Evolutionary conservation across 805 yeast genomes (phyloP).

Genomic region (Saccharomyces eubayanus): DNA sequence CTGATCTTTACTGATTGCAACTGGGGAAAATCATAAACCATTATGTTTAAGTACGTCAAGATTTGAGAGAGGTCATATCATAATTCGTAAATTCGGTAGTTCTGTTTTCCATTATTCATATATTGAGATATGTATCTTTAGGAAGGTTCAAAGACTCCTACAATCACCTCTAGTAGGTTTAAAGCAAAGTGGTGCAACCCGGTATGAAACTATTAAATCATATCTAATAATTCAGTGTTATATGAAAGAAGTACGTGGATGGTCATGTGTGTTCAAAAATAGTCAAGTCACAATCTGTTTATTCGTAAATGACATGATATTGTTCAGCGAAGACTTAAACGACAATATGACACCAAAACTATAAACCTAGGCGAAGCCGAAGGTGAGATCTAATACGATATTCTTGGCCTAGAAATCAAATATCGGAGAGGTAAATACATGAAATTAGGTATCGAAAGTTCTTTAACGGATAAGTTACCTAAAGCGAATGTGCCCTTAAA

Average conservation of each 20-base stretch:
- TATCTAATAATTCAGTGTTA: neutral
- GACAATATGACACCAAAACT: slow-evolving; percentile 9
- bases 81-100: too few relatives aligned
- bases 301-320: slow-evolving; percentile 13
- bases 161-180: neutral
- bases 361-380: slow-evolving; percentile 6
- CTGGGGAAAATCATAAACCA: too few relatives aligned
- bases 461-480: slow-evolving; percentile 4
- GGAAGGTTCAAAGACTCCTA: too few relatives aligned
- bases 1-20: too few relatives aligned
- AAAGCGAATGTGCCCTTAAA: slow-evolving; percentile 2
- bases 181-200: slow-evolving; percentile 1
- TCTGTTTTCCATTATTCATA: too few relatives aligned
- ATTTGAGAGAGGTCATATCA: too few relatives aligned
- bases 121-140: too few relatives aligned
- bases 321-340: slow-evolving; percentile 2
- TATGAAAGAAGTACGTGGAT: slow-evolving; percentile 4
- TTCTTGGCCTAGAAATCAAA: slow-evolving; percentile 10
- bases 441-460: slow-evolving; percentile 10
- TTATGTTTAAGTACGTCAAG: too few relatives aligned
- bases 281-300: slow-evolving; percentile 3
- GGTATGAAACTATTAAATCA: slow-evolving; percentile 3
- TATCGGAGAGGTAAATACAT: slow-evolving; percentile 2
- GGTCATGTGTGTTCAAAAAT: slow-evolving; percentile 11
- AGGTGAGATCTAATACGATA: slow-evolving; percentile 9